A percentile compares a stretch with the other conserved stretches of the same genome.
Conservation (phyloP, 2,329 filamentous ascomycete genomes). For the Colletotrichum lindemuthianum region DNA sequence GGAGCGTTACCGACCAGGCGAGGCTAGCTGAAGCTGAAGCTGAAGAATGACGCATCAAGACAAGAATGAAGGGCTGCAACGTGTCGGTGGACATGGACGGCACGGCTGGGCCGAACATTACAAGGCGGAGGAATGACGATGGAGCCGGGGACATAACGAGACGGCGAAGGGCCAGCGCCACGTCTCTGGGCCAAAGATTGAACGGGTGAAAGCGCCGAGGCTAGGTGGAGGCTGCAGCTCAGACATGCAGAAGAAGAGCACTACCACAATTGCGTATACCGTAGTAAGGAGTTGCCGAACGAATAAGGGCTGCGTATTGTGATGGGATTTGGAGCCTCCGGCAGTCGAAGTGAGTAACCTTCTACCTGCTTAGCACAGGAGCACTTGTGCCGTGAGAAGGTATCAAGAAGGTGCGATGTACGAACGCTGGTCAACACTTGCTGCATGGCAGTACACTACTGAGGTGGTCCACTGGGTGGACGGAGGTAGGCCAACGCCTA, state of each 20-base stretch:
- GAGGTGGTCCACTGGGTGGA: too few species aligned
- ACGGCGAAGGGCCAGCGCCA: slow-evolving; percentile 26
- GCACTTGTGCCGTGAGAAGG: too few species aligned
- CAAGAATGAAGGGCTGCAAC: background rate
- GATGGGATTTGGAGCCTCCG: too few species aligned
- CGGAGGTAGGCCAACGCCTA: too few species aligned
- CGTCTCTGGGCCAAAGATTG: slow-evolving; percentile 8
- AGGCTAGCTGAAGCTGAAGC: slow-evolving; percentile 22
- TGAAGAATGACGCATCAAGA: background rate
- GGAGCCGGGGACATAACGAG: slow-evolving; percentile 17
- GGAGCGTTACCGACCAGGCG: slow-evolving; percentile 1
- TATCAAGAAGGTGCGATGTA: too few species aligned
- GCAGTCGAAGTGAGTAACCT: too few species aligned
- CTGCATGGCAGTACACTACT: too few species aligned
- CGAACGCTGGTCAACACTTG: too few species aligned
- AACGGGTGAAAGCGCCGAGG: slow-evolving; percentile 1
- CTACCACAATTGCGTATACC: too few species aligned
- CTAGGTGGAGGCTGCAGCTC: slow-evolving; percentile 5
- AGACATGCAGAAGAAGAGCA: slow-evolving; percentile 9
- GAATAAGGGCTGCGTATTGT: background rate
- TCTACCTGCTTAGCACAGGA: too few species aligned
- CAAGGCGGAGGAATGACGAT: slow-evolving; percentile 11
- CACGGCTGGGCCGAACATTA: slow-evolving; percentile 3
- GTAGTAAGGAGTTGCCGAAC: slow-evolving; percentile 9
- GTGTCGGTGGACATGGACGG: slow-evolving; percentile 2